Base-by-base conservation (phyloP, 2,329 filamentous ascomycete species). In the Verticillium dahliae region DNA sequence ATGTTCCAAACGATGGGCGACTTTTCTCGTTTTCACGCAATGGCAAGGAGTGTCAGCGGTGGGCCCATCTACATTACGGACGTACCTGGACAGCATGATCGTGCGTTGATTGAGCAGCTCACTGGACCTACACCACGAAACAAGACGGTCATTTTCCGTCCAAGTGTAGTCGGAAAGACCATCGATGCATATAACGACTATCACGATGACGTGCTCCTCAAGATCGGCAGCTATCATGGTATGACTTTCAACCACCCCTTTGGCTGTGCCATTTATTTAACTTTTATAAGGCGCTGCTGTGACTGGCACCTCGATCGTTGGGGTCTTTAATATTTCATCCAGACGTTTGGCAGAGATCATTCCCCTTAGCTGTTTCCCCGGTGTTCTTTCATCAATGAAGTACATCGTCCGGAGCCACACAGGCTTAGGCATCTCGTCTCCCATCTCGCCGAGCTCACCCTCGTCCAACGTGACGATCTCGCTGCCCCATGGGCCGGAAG, bases 31-130 rank as follows among this genome's bases (percentile, higher is more conserved):
- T 96, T 95, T 71, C 95, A 99, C 68, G 95, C 91, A 4, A 94
- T 95, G 1, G 93, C 92, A 1, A 85, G 95, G 56, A 96, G 92
- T 72, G 81, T 99, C 10, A 93, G 89, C 57, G 95, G 95, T 9
- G 95, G 95, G 0, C 95, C 94, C 0, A 89, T 99, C 50, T 97
- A 96, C 69, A 93, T 99, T 72, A 98, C 94, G 0, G 95, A 99
- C 73, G 84, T 87, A 0, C 94, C 94, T 0, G 93, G 92, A 0
- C 77, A 91, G 63, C 92, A 98, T 72, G 83, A 97, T 69, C 69
- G 92, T 35, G 75, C 81, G 6, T 75, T 99, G 15, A 90, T 99
- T 63, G 75, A 81, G 34, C 88, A 96, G 72, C 93, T 98, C 82
- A 92, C 90, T 0, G 93, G 90, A 0, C 78, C 81, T 11, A 95